Evolutionary conservation across 2,329 filamentous ascomycete species (phyloP).

Genomic region (Zymoseptoria crescenta): DNA sequence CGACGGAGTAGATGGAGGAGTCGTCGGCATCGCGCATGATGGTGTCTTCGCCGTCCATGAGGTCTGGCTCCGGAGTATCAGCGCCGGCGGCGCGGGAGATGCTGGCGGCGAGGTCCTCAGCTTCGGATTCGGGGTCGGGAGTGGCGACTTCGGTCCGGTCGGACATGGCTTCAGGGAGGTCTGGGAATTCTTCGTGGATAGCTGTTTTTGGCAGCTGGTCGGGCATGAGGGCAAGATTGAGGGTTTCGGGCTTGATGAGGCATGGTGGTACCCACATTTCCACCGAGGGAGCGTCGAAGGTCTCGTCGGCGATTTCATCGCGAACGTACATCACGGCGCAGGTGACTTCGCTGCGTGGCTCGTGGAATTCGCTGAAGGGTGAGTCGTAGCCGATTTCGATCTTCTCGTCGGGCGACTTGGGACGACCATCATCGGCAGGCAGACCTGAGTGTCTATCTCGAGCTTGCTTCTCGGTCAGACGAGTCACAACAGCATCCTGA

Average conservation of each 20-base stretch:
- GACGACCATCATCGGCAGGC: conserved; percentile 1
- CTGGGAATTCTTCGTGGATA: conserved; percentile 7
- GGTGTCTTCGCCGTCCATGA: conserved; percentile 34
- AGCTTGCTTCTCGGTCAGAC: conserved; percentile 50
- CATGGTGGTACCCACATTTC: conserved; percentile 9
- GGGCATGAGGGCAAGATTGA: not conserved
- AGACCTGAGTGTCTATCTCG: conserved; percentile 31
- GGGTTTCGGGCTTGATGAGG: not conserved
- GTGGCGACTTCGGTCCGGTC: not conserved
- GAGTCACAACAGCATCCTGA: conserved; percentile 44
- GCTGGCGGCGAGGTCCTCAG: not conserved
- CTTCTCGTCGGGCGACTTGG: not conserved
- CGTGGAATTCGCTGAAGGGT: conserved; percentile 12
- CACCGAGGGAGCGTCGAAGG: conserved; percentile 9
- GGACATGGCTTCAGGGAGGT: not conserved
- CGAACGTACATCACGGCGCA: conserved; percentile 22
- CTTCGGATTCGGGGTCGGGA: not conserved
- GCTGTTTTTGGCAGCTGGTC: conserved; percentile 7
- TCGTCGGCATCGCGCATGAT: conserved; percentile 26
- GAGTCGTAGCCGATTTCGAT: conserved; percentile 15
- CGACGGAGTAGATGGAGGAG: conserved; percentile 6
- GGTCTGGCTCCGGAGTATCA: conserved; percentile 22
- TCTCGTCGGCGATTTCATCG: conserved; percentile 10
- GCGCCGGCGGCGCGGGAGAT: not conserved
- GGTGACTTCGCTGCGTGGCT: conserved; percentile 17